Percentiles rank a stretch among this genome's conserved stretches.
phyloP scores from a whole-genome alignment of 2,329 filamentous ascomycete genomes.

The Rhexocercosporidium sp. region DNA sequence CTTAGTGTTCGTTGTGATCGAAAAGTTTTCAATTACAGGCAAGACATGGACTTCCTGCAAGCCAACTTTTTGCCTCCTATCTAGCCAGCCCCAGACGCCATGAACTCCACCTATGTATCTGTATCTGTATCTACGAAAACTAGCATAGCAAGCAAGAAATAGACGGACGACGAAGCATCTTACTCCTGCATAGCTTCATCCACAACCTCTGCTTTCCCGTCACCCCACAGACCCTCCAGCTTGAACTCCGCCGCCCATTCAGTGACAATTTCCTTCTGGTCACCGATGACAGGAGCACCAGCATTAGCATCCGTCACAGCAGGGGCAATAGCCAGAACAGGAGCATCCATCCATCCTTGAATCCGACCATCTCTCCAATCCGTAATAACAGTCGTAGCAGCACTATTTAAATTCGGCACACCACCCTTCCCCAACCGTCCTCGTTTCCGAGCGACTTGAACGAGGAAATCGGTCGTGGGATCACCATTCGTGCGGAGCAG shows the following conservation, averaged over 20 bases:
- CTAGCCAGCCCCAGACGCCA: conserved; percentile 14
- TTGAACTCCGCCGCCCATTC: conserved; percentile 96
- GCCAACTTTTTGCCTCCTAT: conserved; percentile 13
- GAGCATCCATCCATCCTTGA: conserved; percentile 87
- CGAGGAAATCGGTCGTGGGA: conserved; percentile 84
- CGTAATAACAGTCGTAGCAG: conserved; percentile 91
- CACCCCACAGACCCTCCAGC: conserved; percentile 89
- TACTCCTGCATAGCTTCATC: conserved; percentile 41
- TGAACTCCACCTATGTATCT: conserved; percentile 5
- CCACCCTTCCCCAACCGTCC: conserved; percentile 88
- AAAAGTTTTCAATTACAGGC: conserved; percentile 7
- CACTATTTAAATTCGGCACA: conserved; percentile 84
- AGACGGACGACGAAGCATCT: not conserved
- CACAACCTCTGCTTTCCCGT: conserved; percentile 49
- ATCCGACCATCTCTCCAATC: conserved; percentile 97
- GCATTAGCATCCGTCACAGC: conserved; percentile 44
- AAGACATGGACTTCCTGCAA: conserved; percentile 2
- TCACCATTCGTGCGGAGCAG: conserved; percentile 76
- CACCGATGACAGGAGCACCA: conserved; percentile 55
- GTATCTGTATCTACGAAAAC: not conserved
- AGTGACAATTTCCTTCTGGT: conserved; percentile 87
- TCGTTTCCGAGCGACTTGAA: conserved; percentile 93
- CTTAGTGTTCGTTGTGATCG: not conserved
- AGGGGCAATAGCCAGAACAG: conserved; percentile 62
- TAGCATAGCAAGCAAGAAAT: not conserved